Conservation (phyloP, 257 asterid species). For the Ophiorrhiza pumila region DNA sequence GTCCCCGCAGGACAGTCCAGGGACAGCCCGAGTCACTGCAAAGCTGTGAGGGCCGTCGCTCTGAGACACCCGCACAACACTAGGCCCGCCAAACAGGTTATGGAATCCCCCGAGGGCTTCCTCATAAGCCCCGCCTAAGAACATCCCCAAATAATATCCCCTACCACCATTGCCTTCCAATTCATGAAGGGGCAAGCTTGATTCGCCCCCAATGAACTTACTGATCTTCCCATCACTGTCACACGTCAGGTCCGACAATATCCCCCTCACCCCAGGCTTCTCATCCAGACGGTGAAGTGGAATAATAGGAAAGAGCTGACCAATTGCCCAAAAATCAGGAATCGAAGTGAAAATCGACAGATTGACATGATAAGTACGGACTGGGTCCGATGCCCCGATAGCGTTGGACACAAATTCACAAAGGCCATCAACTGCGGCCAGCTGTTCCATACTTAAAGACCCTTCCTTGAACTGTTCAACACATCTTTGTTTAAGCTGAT, state of each 20-base stretch:
- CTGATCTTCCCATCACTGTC: constrained; percentile 93
- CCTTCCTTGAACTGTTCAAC: constrained; percentile 92
- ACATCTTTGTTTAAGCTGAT: constrained; percentile 80
- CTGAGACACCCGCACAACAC: constrained; percentile 77
- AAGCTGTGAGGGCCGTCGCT: constrained; percentile 85
- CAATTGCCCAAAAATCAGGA: constrained; percentile 95
- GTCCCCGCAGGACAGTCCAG: constrained; percentile 73
- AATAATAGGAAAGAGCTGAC: constrained; percentile 78
- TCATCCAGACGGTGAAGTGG: constrained; percentile 88
- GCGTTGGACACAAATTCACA: constrained; percentile 70
- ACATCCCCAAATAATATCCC: constrained; percentile 77
- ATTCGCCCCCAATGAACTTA: constrained; percentile 88
- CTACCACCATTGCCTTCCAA: constrained; percentile 40
- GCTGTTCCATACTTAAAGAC: constrained; percentile 59
- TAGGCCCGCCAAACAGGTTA: constrained; percentile 88
- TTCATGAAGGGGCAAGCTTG: constrained; percentile 84
- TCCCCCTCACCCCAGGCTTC: constrained; percentile 58
- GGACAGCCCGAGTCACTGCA: constrained; percentile 67
- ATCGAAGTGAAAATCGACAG: constrained; percentile 85
- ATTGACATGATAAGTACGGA: constrained; percentile 71
- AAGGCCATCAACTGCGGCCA: constrained; percentile 78
- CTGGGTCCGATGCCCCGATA: constrained; percentile 57
- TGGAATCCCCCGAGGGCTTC: constrained; percentile 92
- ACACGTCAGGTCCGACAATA: constrained; percentile 81
- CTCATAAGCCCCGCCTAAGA: constrained; percentile 93